Conservation (phyloP, 176 grass and related monocot genomes). For the Triticum dicoccoides region DNA sequence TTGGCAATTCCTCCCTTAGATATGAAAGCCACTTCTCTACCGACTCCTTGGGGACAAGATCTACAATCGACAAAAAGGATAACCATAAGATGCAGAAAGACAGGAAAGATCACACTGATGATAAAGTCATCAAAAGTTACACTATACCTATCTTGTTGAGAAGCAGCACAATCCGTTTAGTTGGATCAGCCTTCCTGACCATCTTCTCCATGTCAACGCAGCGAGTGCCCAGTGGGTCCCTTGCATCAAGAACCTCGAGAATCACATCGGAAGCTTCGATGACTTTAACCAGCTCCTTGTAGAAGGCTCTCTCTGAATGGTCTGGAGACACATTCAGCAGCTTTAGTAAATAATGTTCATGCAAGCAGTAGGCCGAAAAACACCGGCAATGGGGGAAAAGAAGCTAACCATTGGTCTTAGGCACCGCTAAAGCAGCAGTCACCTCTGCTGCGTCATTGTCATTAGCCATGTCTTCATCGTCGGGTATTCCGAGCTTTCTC, state of each 20-base stretch:
- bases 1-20: constrained; percentile 81
- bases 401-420: constrained; percentile 69
- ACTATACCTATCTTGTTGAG: constrained; percentile 92
- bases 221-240: constrained; percentile 71
- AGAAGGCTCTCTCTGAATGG: constrained; percentile 93
- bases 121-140: neutral
- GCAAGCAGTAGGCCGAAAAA: neutral
- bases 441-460: constrained; percentile 42
- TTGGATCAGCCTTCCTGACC: constrained; percentile 71
- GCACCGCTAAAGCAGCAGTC: constrained; percentile 15
- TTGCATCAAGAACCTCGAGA: constrained; percentile 91
- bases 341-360: neutral
- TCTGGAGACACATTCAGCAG: constrained; percentile 35
- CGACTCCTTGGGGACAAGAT: constrained; percentile 80
- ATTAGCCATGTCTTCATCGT: constrained; percentile 58
- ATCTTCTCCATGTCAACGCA: constrained; percentile 89
- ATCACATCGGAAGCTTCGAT: constrained; percentile 90
- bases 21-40: constrained; percentile 90
- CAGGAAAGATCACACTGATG: neutral
- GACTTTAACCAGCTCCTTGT: constrained; percentile 97
- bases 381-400: neutral
- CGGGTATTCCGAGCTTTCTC: constrained; percentile 72
- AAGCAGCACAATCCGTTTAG: constrained; percentile 80
- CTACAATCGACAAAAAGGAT: constrained; percentile 24
- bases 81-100: neutral